A percentile compares a stretch with the other conserved stretches of the same genome.
Evolutionary conservation across 257 asterid genomes (phyloP).

Genomic region (Linaria vulgaris): DNA sequence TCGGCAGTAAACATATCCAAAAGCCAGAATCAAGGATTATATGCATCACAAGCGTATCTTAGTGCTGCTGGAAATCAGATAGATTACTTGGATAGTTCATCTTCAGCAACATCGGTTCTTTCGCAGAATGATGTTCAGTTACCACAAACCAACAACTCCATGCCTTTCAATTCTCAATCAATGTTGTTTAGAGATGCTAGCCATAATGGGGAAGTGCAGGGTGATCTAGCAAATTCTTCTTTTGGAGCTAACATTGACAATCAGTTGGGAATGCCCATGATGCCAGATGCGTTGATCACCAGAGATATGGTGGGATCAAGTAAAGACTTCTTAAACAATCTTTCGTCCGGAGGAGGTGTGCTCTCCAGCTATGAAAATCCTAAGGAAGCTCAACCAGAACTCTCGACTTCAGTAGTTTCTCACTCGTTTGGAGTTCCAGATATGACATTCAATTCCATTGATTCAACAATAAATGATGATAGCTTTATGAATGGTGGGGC

Average conservation of each 20-base stretch:
- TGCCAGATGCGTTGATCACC: conserved; percentile 56
- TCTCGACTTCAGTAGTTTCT: conserved; percentile 85
- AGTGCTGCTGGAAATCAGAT: conserved; percentile 54
- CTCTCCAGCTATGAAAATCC: conserved; percentile 61
- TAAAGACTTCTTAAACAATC: conserved; percentile 53
- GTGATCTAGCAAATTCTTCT: conserved; percentile 49
- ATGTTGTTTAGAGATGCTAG: conserved; percentile 57
- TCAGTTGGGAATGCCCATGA: conserved; percentile 68
- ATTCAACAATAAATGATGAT: conserved; percentile 65
- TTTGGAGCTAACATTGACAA: conserved; percentile 56
- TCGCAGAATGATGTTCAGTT: conserved; percentile 68
- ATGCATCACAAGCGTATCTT: conserved; percentile 51
- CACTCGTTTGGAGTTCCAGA: conserved; percentile 97
- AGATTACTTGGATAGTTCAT: conserved; percentile 85
- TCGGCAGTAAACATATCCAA: conserved; percentile 55
- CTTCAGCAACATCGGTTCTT: conserved; percentile 78
- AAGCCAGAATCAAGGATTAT: conserved; percentile 62
- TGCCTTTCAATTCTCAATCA: conserved; percentile 78
- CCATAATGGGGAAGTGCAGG: conserved; percentile 67
- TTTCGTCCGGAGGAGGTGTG: conserved; percentile 63
- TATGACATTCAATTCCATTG: conserved; percentile 78
- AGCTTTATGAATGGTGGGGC: conserved; percentile 70
- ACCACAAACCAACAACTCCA: conserved; percentile 56
- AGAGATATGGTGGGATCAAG: conserved; percentile 54
- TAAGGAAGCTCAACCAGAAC: conserved; percentile 80